Conservation (phyloP, 352 stramenopile species). For the Plasmopara viticola region DNA sequence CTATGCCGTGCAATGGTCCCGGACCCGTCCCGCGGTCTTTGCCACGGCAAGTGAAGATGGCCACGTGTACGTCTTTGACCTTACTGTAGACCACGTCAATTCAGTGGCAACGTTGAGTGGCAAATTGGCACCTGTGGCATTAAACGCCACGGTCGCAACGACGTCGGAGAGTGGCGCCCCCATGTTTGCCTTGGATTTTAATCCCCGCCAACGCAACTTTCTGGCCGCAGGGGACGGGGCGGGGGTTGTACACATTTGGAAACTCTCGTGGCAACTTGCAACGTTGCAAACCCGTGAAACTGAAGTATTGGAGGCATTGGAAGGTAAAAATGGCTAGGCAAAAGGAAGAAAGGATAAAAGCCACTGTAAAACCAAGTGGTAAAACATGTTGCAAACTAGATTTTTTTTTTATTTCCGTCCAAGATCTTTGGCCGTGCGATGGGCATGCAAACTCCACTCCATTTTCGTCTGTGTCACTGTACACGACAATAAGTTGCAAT, state of each 20-base stretch:
- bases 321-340: slow-evolving; percentile 4
- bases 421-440: slow-evolving; percentile 75
- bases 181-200: slow-evolving; percentile 73
- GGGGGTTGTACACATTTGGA: slow-evolving; percentile 75
- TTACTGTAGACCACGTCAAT: too few species aligned
- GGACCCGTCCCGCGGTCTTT: slow-evolving; percentile 71
- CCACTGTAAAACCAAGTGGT: too few species aligned
- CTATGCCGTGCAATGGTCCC: slow-evolving; percentile 69
- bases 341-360: too few species aligned
- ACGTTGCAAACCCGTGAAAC: slow-evolving; percentile 71
- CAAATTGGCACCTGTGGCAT: slow-evolving; percentile 14
- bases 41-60: slow-evolving; percentile 41
- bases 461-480: slow-evolving; percentile 85
- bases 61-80: too few species aligned
- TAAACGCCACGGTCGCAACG: slow-evolving; percentile 13
- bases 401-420: slow-evolving; percentile 42
- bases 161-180: slow-evolving; percentile 5
- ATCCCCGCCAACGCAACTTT: slow-evolving; percentile 78
- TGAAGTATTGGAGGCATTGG: slow-evolving; percentile 42
- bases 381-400: too few species aligned
- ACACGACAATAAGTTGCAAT: background rate
- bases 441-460: slow-evolving; percentile 81
- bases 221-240: slow-evolving; percentile 59
- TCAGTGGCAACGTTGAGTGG: too few species aligned
- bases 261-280: slow-evolving; percentile 73